phyloP scores from a whole-genome alignment of 2,329 filamentous ascomycete genomes.

The Paramyrothecium sp. region DNA sequence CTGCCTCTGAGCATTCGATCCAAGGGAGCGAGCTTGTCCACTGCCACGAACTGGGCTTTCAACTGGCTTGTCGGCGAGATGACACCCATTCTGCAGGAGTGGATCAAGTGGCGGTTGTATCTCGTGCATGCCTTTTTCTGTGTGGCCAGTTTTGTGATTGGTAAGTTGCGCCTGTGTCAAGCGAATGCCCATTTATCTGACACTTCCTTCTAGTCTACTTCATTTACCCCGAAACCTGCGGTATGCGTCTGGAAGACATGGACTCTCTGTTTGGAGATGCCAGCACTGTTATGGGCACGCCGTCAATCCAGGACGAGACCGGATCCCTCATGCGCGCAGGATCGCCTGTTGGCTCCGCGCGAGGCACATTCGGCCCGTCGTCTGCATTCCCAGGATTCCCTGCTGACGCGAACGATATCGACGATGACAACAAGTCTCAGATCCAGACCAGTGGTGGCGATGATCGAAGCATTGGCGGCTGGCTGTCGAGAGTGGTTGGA shows the following conservation, averaged over 20 bases:
- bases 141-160: constrained; percentile 89
- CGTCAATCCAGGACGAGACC: constrained; percentile 69
- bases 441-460: constrained; percentile 27
- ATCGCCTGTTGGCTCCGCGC: constrained; percentile 73
- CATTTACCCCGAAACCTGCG: constrained; percentile 94
- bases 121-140: constrained; percentile 97
- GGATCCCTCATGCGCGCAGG: constrained; percentile 76
- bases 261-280: constrained; percentile 91
- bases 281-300: constrained; percentile 76
- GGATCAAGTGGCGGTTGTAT: constrained; percentile 91
- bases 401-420: constrained; percentile 72
- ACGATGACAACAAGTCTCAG: constrained; percentile 44
- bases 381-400: constrained; percentile 76
- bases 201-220: constrained; percentile 80
- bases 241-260: constrained; percentile 96
- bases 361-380: constrained; percentile 57
- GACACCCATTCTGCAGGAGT: constrained; percentile 89
- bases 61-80: constrained; percentile 97
- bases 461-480: constrained; percentile 47
- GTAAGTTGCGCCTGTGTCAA: constrained; percentile 63
- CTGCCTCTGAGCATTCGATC: constrained; percentile 93
- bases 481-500: constrained; percentile 42
- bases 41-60: constrained; percentile 96
- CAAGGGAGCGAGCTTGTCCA: constrained; percentile 94
- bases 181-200: too few relatives aligned